Evolutionary conservation across 1,284 basidiomycete genomes (phyloP).

Genomic region (Porogramme epimiltina): DNA sequence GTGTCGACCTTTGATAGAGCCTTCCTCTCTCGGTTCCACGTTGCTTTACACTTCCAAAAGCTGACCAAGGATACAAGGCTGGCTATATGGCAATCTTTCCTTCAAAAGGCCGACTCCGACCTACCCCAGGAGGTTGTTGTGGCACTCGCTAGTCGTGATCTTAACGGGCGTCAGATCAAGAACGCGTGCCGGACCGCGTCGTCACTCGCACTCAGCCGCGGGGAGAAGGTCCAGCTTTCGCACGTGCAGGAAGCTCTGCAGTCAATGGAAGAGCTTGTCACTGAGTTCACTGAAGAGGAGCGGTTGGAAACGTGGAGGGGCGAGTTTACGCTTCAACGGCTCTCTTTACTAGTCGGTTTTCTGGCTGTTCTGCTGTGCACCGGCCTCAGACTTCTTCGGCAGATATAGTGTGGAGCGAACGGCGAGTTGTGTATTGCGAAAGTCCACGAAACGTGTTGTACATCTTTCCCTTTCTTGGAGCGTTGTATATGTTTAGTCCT

Average conservation of each 20-base stretch:
- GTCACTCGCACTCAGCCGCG: conserved; percentile 50
- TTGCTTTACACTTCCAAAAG: conserved; percentile 59
- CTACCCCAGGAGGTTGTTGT: conserved; percentile 32
- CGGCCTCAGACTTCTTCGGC: too few relatives aligned
- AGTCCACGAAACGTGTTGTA: too few relatives aligned
- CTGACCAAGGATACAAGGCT: conserved; percentile 48
- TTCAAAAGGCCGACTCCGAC: conserved; percentile 35
- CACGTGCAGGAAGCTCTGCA: conserved; percentile 58
- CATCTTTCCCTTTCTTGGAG: too few relatives aligned
- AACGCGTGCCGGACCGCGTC: conserved; percentile 61
- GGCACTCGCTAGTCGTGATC: conserved; percentile 43
- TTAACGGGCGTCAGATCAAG: conserved; percentile 66
- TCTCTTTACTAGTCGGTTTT: too few relatives aligned
- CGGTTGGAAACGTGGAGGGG: too few relatives aligned
- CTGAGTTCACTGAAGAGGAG: too few relatives aligned
- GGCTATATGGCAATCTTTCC: conserved; percentile 60
- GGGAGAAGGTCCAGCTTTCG: conserved; percentile 41
- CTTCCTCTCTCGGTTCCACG: conserved; percentile 66
- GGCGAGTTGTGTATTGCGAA: too few relatives aligned
- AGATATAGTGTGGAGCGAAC: too few relatives aligned
- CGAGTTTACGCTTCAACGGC: too few relatives aligned
- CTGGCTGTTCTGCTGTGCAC: too few relatives aligned
- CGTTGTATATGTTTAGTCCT: too few relatives aligned
- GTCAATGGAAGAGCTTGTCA: conserved; percentile 53
- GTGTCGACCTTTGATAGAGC: conserved; percentile 65